phyloP scores from a whole-genome alignment of 257 asterid genomes.

The Capsicum chinense region DNA sequence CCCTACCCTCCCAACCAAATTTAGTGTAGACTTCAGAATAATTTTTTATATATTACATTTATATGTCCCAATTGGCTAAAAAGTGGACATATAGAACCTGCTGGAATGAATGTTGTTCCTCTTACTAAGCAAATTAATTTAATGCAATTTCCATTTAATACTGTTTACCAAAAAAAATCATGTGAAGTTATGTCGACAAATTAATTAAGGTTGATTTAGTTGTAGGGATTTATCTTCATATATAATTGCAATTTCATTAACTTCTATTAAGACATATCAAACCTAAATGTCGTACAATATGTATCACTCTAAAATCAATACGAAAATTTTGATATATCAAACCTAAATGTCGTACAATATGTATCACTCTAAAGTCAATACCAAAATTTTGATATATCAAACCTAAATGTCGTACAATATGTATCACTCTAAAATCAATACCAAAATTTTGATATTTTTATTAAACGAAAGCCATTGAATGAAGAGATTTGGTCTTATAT shows the following conservation, averaged over 20 bases:
- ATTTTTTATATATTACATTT: neutral
- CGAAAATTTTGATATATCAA: too few relatives aligned
- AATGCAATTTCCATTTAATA: neutral
- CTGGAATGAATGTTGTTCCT: constrained; percentile 3
- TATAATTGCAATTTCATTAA: neutral
- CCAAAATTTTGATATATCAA: neutral
- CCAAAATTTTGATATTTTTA: neutral
- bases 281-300: neutral
- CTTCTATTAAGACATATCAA: neutral
- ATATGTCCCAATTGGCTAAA: constrained; percentile 27
- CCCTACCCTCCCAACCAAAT: constrained; percentile 33
- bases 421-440: neutral
- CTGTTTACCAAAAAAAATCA: neutral
- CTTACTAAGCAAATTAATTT: neutral
- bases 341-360: neutral
- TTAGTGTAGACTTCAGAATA: constrained; percentile 21
- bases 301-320: too few relatives aligned
- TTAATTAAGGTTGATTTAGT: neutral
- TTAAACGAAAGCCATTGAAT: neutral
- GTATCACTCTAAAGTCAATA: neutral
- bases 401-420: neutral
- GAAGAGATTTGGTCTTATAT: neutral
- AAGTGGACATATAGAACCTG: constrained; percentile 16
- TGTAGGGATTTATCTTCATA: neutral
- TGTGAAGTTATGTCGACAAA: neutral